Evolutionary conservation across 805 yeast species (phyloP).

Genomic region (Candida germanica): DNA sequence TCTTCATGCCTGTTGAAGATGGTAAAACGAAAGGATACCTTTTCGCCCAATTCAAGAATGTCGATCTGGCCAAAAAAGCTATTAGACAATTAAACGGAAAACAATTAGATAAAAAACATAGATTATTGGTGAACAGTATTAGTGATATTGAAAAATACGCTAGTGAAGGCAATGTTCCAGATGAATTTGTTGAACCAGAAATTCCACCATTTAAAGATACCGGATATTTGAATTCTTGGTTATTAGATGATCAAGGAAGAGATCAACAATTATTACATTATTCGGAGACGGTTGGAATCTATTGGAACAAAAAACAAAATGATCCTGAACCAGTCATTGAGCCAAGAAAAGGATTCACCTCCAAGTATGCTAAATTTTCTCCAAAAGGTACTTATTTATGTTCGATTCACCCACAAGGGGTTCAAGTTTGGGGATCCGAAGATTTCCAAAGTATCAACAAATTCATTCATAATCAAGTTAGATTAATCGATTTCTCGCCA

Average conservation of each 20-base stretch:
- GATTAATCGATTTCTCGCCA: constrained; percentile 89
- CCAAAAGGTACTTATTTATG: constrained; percentile 89
- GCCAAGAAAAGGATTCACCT: constrained; percentile 82
- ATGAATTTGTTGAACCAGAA: constrained; percentile 67
- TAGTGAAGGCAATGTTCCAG: constrained; percentile 56
- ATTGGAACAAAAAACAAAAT: constrained; percentile 76
- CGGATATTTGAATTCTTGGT: constrained; percentile 87
- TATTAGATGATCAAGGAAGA: constrained; percentile 81
- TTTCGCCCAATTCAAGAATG: constrained; percentile 75
- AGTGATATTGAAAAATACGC: constrained; percentile 80
- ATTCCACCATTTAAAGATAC: constrained; percentile 70
- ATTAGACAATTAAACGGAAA: constrained; percentile 80
- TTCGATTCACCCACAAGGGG: constrained; percentile 91
- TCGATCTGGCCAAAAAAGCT: constrained; percentile 70
- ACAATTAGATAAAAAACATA: constrained; percentile 91
- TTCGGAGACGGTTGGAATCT: constrained; percentile 76
- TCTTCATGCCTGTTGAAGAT: constrained; percentile 76
- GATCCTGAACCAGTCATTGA: constrained; percentile 75
- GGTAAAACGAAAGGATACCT: constrained; percentile 83
- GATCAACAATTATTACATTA: constrained; percentile 85
- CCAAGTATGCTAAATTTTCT: constrained; percentile 83
- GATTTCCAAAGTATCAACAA: constrained; percentile 69
- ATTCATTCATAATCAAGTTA: constrained; percentile 84
- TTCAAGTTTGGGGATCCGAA: constrained; percentile 94
- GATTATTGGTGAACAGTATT: constrained; percentile 78